Percentiles rank a stretch among this genome's conserved stretches.
These are phyloP conservation scores for Dictyostelium firmibasis DNA, from an alignment of 78 protist species.

Conservation along the genomic window DNA sequence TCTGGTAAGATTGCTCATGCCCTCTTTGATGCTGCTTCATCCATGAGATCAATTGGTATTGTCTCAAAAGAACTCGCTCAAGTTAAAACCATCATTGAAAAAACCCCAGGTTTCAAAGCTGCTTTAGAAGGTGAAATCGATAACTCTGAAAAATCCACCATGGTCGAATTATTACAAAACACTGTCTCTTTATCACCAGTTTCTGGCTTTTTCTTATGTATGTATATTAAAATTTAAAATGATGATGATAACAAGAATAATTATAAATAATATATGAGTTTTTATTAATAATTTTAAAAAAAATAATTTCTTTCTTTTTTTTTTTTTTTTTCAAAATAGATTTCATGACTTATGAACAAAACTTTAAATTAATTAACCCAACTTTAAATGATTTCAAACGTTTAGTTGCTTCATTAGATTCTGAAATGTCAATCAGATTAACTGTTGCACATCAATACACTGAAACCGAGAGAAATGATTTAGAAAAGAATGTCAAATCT, in stretches of 20 bases:
- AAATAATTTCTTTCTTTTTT: not conserved
- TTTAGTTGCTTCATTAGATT: conserved; percentile 57
- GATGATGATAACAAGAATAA: too few species aligned
- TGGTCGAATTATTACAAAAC: conserved; percentile 10
- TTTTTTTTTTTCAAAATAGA: not conserved
- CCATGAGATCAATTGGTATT: conserved; percentile 25
- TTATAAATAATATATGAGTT: too few species aligned
- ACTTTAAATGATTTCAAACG: conserved; percentile 50
- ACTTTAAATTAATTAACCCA: conserved; percentile 5
- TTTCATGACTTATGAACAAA: conserved; percentile 45
- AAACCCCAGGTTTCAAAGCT: not conserved
- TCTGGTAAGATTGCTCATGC: conserved; percentile 75
- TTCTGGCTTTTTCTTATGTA: conserved; percentile 52
- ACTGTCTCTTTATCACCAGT: conserved; percentile 41
- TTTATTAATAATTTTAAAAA: too few species aligned
- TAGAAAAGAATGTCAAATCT: conserved; percentile 13
- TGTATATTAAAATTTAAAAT: not conserved
- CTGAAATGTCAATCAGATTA: conserved; percentile 41
- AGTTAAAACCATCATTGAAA: not conserved
- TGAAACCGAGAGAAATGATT: conserved; percentile 7
- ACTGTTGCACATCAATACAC: conserved; percentile 65
- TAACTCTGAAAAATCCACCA: conserved; percentile 10
- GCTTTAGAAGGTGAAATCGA: conserved; percentile 18
- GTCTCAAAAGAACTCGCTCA: conserved; percentile 32
- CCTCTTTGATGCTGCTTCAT: conserved; percentile 36